Percentiles rank a stretch among this genome's conserved stretches.
phyloP scores from a whole-genome alignment of 495 filamentous ascomycete species.

The Aspergillus sparsus region DNA sequence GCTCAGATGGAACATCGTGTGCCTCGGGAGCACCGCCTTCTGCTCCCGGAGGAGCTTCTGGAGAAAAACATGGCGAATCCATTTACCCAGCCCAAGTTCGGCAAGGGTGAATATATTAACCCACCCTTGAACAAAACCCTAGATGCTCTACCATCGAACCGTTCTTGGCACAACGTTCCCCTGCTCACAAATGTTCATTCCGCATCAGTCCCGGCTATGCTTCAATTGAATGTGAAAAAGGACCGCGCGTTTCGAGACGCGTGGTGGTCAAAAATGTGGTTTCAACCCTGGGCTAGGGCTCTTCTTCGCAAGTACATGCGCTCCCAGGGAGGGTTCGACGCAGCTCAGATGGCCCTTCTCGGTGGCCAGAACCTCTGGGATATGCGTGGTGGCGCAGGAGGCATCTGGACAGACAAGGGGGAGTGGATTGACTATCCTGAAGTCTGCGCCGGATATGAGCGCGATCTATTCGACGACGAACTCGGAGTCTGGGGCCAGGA shows the following conservation, averaged over 20 bases:
- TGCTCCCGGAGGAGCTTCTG: constrained; percentile 45
- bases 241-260: constrained; percentile 39
- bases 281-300: constrained; percentile 51
- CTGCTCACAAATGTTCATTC: constrained; percentile 57
- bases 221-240: constrained; percentile 49
- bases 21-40: constrained; percentile 44
- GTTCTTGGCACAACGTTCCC: constrained; percentile 51
- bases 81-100: constrained; percentile 39
- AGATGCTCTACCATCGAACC: constrained; percentile 42
- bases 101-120: constrained; percentile 33
- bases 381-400: constrained; percentile 55
- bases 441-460: constrained; percentile 53
- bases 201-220: constrained; percentile 47
- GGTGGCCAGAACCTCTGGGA: constrained; percentile 58
- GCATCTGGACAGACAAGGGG: constrained; percentile 59
- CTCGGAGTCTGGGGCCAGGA: constrained; percentile 55
- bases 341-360: constrained; percentile 44
- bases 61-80: constrained; percentile 39
- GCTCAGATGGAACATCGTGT: constrained; percentile 45
- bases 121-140: constrained; percentile 45
- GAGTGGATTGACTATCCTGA: constrained; percentile 57
- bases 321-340: constrained; percentile 43
- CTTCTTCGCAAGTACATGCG: constrained; percentile 54
- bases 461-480: constrained; percentile 51
- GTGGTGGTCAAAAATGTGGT: constrained; percentile 63